Base-by-base conservation (phyloP, 169 alveolate species). In the Neospora caninum region DNA sequence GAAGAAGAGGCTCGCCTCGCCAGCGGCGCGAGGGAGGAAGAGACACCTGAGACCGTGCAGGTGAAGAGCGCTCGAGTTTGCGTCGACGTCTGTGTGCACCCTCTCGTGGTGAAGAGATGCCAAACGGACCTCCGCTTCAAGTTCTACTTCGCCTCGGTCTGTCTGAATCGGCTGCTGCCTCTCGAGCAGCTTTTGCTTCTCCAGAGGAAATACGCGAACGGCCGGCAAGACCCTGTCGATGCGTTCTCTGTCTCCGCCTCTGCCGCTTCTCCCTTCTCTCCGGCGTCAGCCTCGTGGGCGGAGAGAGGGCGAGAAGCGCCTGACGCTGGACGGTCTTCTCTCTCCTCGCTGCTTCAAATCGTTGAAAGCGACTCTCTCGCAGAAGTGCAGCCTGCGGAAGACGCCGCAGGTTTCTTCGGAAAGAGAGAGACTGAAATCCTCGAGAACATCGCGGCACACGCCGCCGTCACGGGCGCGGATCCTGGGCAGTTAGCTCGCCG, bases 1-100 rank as follows among this genome's bases (percentile, higher is more conserved):
- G n/a, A 22, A 7, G 73, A 64, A 7, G 73, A 64, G 34, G 31
- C 25, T 53, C 64, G 64, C 64, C 64, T 53, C 64, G 64, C 7
- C 27, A 18, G 64, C 64, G 64, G 64, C 64, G 64, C 64, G 64
- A 53, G 64, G 64, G 27, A n/a, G 58, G 22, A 49, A 13, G 58
- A 49, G 58, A 49, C 58, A 27, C 31, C 73, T 9, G 34, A 22
- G 1, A 0, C 73, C 4, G 16, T 29, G 4, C 31, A 7, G 73
- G 73, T 4, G 34, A 9, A 29, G 34, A 27, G 25, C 73, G 4
- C 73, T 7, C 73, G 86, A 20, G 86, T 78, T 4, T 78, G 86
- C 45, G 86, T 78, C n/a, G 86, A 78, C 45, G 86, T 78, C 43
- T 78, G 86, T 25, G 86, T 78, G 29, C 86, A 78, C 31, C 86